Evolutionary conservation across 306 rosid species (phyloP), one percentile per base, ranked within the genome.

Genomic region (Cucurbita ficifolia): DNA sequence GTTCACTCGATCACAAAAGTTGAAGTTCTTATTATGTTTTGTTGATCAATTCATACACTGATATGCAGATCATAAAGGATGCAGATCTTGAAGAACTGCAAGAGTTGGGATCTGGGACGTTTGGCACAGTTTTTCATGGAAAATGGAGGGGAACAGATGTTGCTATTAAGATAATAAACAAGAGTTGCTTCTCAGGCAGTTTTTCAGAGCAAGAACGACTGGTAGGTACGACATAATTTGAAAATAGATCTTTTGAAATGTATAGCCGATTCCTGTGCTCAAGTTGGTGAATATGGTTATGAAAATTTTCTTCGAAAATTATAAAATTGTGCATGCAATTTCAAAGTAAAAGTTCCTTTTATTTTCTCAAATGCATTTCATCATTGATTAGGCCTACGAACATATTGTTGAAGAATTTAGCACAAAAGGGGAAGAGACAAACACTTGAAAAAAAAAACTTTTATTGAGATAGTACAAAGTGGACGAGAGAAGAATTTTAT

Each of bases 61-160:
- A 80, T 71, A 51, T 78, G 86, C 90, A 95, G 97, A 95, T 82
- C 73, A 91, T 95, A 81, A 91, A 82, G 76, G 81, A 91, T 76
- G 76, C 75, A 76, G 96, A 91, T 81, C 88, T 95, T 51, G 96
- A 95, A 81, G 97, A 95, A 65, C 76, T 83, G 79, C 89, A 80
- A 67, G 99, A 89, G 78, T 77, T 91, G 60, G 99, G 99, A 79
- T 95, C 99, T 39, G 99, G 99, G 81, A 91, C 97, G 56, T 95
- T 88, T 80, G 99, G 99, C 77, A 95, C 96, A 51, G 99, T 95
- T 77, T 91, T 85, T 84, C 97, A 84, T 45, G 97, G 99, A 63
- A 88, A 86, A 80, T 95, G 97, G 99, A 91, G 99, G 81, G 99
- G 99, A 76, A 91, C 99, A 11, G 99, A 89, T 82, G 89, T 95